Evolutionary conservation across 345 rosid genomes (phyloP).

Genomic region (Eucalyptus grandis): DNA sequence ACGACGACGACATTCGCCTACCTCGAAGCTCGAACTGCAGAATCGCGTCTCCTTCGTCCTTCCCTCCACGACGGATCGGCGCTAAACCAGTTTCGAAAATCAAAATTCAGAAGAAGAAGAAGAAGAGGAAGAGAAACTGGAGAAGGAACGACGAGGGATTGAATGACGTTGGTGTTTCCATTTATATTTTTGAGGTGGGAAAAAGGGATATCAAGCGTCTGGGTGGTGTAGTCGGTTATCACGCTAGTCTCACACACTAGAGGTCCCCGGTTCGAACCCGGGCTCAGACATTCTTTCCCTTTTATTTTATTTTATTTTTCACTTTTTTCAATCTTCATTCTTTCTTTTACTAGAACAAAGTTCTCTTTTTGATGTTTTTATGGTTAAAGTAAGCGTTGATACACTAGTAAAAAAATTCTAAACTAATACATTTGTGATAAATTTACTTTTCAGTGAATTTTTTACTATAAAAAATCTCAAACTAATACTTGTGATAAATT

Average conservation of each 20-base stretch:
- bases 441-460: rapidly evolving
- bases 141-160: background rate
- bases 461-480: rapidly evolving
- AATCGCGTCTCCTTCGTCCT: background rate
- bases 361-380: background rate
- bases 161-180: background rate
- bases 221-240: constrained; percentile 82
- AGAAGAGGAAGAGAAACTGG: background rate
- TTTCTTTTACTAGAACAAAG: background rate
- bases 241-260: constrained; percentile 69
- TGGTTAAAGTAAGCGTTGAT: background rate
- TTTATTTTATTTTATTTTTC: too few species aligned
- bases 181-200: background rate
- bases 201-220: background rate
- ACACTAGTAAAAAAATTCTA: too few species aligned
- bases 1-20: background rate
- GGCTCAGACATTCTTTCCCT: constrained; percentile 12
- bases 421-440: rapidly evolving
- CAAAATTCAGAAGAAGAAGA: background rate
- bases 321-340: background rate
- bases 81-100: background rate
- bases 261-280: constrained; percentile 71
- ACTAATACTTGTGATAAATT: too few species aligned
- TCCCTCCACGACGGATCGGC: background rate
- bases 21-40: background rate